A percentile compares a stretch with the other conserved stretches of the same genome.
phyloP scores from a whole-genome alignment of 768 basidiomycete genomes.

The Lactarius tabidus region DNA sequence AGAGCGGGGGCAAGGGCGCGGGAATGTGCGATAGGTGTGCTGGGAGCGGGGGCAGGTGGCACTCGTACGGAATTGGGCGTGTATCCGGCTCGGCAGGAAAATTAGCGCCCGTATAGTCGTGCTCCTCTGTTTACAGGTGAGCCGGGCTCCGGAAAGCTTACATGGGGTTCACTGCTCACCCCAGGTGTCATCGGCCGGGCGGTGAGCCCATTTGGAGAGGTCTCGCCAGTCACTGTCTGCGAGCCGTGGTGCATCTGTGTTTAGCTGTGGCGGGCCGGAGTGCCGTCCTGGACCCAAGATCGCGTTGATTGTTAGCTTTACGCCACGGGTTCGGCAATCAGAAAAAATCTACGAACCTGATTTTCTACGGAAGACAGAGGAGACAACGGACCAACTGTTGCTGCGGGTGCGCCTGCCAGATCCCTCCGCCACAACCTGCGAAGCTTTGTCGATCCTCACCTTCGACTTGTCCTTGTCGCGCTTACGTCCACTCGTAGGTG shows the following conservation, averaged over 20 bases:
- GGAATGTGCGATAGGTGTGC: slow-evolving; percentile 35
- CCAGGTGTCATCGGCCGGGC: slow-evolving; percentile 34
- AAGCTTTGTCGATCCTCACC: background rate
- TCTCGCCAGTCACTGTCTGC: slow-evolving; percentile 47
- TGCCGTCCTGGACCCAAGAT: slow-evolving; percentile 4
- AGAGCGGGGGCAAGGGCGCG: slow-evolving; percentile 23
- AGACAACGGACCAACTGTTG: slow-evolving; percentile 16
- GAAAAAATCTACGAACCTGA: slow-evolving; percentile 17
- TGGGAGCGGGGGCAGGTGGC: slow-evolving; percentile 46
- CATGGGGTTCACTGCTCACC: background rate
- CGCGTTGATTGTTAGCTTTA: background rate
- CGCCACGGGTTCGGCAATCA: slow-evolving; percentile 1
- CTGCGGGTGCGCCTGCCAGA: slow-evolving; percentile 8
- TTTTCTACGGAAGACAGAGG: slow-evolving; percentile 17
- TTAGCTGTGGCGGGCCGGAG: slow-evolving; percentile 12
- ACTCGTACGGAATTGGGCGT: slow-evolving; percentile 28
- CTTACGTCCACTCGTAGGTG: slow-evolving; percentile 4
- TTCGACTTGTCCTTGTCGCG: slow-evolving; percentile 16
- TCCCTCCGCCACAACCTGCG: slow-evolving; percentile 11
- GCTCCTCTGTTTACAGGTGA: background rate
- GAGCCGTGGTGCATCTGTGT: slow-evolving; percentile 13
- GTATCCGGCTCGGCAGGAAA: slow-evolving; percentile 1
- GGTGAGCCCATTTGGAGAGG: slow-evolving; percentile 53
- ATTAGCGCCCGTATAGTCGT: background rate
- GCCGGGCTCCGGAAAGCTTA: background rate